A percentile compares a stretch with the other conserved stretches of the same genome.
Evolutionary conservation across 306 rosid species (phyloP).

Genomic region (Citrullus amarus): DNA sequence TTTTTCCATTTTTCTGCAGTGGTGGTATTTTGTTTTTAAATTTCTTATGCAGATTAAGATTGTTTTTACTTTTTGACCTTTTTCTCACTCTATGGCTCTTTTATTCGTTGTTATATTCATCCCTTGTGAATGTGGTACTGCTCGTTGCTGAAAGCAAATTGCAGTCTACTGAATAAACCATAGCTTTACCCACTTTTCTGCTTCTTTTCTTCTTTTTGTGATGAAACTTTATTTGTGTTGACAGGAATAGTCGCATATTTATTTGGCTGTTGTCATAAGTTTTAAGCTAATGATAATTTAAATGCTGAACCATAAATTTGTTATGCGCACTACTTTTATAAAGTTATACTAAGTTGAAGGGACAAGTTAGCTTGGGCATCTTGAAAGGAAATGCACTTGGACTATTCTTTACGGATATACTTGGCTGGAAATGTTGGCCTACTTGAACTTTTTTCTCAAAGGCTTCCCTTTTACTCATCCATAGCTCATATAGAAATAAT

Average conservation of each 20-base stretch:
- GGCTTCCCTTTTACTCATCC: slow-evolving; percentile 8
- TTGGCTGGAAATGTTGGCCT: slow-evolving; percentile 19
- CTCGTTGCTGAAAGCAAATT: neutral
- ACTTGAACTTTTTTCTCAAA: slow-evolving; percentile 11
- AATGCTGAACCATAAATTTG: neutral
- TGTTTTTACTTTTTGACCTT: neutral
- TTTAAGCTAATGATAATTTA: neutral
- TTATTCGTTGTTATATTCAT: neutral
- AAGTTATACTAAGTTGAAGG: slow-evolving; percentile 20
- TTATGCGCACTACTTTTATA: slow-evolving; percentile 22
- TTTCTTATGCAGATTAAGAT: neutral
- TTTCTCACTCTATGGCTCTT: neutral
- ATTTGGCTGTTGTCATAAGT: neutral
- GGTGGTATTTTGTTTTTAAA: neutral
- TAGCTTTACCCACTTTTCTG: neutral
- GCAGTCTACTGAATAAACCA: neutral
- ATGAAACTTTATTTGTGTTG: neutral
- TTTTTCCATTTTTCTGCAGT: neutral
- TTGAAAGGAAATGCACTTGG: slow-evolving; percentile 47
- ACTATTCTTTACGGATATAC: slow-evolving; percentile 21
- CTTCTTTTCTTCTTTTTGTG: neutral
- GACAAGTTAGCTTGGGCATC: slow-evolving; percentile 26
- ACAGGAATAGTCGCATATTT: neutral
- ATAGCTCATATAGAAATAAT: neutral
- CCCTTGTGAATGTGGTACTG: neutral